Conservation (phyloP, 441 rosid genomes). For the Geranium incanum region DNA sequence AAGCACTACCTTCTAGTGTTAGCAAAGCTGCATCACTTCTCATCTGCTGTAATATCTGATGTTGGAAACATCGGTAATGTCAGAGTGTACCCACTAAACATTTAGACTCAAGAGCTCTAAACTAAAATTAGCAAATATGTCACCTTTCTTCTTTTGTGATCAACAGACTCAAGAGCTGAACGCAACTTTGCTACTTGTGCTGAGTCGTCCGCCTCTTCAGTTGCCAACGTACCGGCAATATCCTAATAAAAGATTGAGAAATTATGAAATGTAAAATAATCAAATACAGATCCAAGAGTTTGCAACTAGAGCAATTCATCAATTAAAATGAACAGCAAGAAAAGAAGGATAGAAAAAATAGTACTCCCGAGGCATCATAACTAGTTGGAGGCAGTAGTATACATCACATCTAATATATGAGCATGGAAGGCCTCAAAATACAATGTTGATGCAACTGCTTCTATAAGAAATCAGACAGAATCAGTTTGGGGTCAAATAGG, state of each 20-base stretch:
- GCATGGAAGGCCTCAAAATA: slow-evolving; percentile 5
- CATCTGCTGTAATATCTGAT: slow-evolving; percentile 92
- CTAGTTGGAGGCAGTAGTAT: background rate
- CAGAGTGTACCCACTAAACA: slow-evolving; percentile 4
- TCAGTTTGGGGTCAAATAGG: background rate
- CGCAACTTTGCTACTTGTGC: slow-evolving; percentile 83
- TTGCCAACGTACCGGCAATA: slow-evolving; percentile 88
- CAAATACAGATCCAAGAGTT: background rate
- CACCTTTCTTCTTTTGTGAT: slow-evolving; percentile 93
- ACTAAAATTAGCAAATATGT: background rate
- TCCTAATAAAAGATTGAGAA: slow-evolving; percentile 41
- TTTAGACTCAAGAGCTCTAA: slow-evolving; percentile 4
- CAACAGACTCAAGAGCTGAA: slow-evolving; percentile 97
- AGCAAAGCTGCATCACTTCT: slow-evolving; percentile 74
- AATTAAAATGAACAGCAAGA: background rate
- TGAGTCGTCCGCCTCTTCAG: slow-evolving; percentile 85
- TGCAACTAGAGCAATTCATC: background rate
- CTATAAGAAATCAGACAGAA: background rate
- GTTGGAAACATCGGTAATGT: slow-evolving; percentile 17
- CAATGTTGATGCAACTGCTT: background rate
- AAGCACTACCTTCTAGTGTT: slow-evolving; percentile 58
- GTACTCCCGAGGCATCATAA: background rate
- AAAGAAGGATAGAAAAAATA: background rate
- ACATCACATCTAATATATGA: background rate
- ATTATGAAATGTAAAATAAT: background rate